Conservation (phyloP, 768 basidiomycete genomes). For the Cystofilobasidium bisporidii region DNA sequence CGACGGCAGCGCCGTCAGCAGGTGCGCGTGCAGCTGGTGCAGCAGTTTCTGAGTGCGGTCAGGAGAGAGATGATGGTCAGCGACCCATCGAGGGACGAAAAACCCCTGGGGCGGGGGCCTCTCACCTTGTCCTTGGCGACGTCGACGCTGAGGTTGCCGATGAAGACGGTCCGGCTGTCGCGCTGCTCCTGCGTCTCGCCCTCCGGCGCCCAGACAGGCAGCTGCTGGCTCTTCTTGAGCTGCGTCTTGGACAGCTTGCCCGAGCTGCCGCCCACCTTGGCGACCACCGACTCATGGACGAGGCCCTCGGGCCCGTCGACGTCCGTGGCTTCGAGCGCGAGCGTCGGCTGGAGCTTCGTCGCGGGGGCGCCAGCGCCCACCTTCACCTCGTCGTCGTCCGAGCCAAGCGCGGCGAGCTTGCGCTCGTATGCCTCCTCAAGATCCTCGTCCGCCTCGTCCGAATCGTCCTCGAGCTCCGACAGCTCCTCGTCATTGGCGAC, state of each 20-base stretch:
- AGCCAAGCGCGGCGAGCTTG: constrained; percentile 30
- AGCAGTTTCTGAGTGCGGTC: constrained; percentile 34
- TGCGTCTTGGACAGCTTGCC: constrained; percentile 16
- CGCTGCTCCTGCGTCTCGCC: constrained; percentile 65
- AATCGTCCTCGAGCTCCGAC: constrained; percentile 20
- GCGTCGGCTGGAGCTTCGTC: not conserved
- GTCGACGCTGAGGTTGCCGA: constrained; percentile 75
- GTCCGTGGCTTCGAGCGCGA: constrained; percentile 47
- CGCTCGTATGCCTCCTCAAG: constrained; percentile 28
- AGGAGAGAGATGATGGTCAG: not conserved
- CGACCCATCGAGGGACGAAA: not conserved
- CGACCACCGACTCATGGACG: constrained; percentile 16
- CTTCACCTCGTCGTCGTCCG: constrained; percentile 30
- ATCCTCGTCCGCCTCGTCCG: constrained; percentile 28
- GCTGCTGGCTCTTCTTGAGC: constrained; percentile 19
- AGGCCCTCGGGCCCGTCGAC: constrained; percentile 47
- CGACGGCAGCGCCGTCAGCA: constrained; percentile 58
- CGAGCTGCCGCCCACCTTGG: not conserved
- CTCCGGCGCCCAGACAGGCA: constrained; percentile 49
- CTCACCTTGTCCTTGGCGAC: constrained; percentile 66
- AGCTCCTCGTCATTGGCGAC: constrained; percentile 6
- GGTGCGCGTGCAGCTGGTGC: constrained; percentile 66
- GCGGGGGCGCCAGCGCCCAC: not conserved
- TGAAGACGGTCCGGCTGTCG: constrained; percentile 76
- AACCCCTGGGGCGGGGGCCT: constrained; percentile 31